A percentile compares a stretch with the other conserved stretches of the same genome.
These are phyloP conservation scores for Raddia distichophylla DNA, from an alignment of 176 grass and related monocot genomes.

Conservation along the genomic window DNA sequence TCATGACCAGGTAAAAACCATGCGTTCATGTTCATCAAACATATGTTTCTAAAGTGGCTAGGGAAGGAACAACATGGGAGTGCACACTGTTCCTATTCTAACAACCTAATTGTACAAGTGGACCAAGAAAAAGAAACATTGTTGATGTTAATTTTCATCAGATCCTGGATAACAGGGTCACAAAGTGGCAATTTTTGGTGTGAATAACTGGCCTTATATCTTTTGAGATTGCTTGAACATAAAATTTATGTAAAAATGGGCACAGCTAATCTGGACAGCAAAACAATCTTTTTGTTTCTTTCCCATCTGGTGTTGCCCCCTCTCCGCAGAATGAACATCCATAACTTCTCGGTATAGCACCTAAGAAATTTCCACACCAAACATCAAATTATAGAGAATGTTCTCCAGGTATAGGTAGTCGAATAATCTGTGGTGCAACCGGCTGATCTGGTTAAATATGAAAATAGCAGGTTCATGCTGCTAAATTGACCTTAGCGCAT, in stretches of 20 bases:
- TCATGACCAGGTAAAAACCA: conserved; percentile 18
- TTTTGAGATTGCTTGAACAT: conserved; percentile 4
- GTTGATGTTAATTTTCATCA: conserved; percentile 36
- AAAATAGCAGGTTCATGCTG: neutral
- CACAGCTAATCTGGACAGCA: conserved; percentile 22
- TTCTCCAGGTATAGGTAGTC: conserved; percentile 24
- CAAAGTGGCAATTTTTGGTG: conserved; percentile 1
- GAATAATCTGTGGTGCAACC: neutral
- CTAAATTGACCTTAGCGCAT: conserved; percentile 53
- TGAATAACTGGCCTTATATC: conserved; percentile 11
- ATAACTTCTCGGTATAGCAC: conserved; percentile 12
- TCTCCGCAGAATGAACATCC: conserved; percentile 18
- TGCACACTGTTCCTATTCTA: conserved; percentile 39
- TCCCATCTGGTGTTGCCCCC: neutral
- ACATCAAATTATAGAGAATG: conserved; percentile 20
- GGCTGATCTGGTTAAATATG: conserved; percentile 24
- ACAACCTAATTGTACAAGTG: conserved; percentile 47
- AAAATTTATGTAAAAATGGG: conserved; percentile 4
- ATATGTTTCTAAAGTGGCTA: conserved; percentile 29
- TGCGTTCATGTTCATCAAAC: conserved; percentile 34
- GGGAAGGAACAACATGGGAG: conserved; percentile 35
- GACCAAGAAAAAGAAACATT: neutral
- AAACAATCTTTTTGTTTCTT: neutral
- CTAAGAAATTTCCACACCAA: neutral
- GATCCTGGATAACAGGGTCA: conserved; percentile 24